These are phyloP conservation scores for Hordeum pubiflorum DNA, from an alignment of 202 grass and related monocot species.

Conservation along the genomic window DNA sequence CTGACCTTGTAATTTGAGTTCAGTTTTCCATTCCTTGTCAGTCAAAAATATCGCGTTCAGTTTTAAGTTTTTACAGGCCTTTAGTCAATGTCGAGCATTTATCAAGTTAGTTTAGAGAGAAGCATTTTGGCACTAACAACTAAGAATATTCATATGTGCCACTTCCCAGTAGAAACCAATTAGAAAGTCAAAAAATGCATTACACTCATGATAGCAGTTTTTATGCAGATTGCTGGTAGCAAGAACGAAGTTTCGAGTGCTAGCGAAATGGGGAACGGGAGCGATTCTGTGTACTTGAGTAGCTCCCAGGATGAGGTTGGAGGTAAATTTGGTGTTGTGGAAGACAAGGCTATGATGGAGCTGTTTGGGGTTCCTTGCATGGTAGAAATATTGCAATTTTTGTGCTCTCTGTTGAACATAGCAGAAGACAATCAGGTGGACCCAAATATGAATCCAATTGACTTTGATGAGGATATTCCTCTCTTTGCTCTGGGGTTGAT, in stretches of 20 bases:
- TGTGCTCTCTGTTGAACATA: slow-evolving; percentile 74
- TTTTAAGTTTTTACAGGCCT: not conserved
- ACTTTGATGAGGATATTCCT: slow-evolving; percentile 73
- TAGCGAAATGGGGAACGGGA: slow-evolving; percentile 23
- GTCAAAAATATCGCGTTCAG: not conserved
- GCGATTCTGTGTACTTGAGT: slow-evolving; percentile 28
- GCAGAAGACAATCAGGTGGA: slow-evolving; percentile 60
- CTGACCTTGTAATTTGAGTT: not conserved
- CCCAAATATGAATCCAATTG: slow-evolving; percentile 50
- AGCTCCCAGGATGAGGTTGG: slow-evolving; percentile 34
- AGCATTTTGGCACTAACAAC: not conserved
- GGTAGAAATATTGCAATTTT: slow-evolving; percentile 78
- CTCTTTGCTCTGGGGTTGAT: slow-evolving; percentile 79
- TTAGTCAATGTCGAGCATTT: not conserved
- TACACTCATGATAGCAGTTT: not conserved
- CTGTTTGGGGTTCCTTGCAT: slow-evolving; percentile 68
- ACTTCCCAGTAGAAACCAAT: not conserved
- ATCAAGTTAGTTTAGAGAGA: not conserved
- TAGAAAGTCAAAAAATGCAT: not conserved
- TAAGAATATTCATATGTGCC: not conserved
- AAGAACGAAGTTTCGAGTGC: slow-evolving; percentile 27
- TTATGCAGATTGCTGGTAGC: slow-evolving; percentile 30
- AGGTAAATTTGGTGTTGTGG: slow-evolving; percentile 13
- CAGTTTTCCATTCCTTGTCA: not conserved
- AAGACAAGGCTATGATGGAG: slow-evolving; percentile 45